phyloP scores from a whole-genome alignment of 371 early-diverging fungal species.

The Globomyces sp. region DNA sequence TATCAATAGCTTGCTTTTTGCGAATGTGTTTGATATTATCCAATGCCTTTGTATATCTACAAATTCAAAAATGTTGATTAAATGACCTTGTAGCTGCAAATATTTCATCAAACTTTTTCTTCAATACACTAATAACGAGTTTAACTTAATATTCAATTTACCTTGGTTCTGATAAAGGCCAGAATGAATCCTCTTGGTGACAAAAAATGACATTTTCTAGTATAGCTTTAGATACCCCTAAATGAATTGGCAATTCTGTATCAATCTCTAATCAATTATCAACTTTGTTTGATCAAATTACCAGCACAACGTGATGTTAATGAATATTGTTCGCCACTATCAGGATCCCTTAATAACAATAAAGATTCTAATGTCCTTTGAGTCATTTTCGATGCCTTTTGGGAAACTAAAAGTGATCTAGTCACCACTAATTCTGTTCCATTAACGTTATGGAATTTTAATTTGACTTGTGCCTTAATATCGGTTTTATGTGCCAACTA shows the following conservation, averaged over 20 bases:
- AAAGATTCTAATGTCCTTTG: slow-evolving; percentile 89
- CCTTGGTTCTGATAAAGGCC: slow-evolving; percentile 94
- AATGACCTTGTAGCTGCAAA: slow-evolving; percentile 79
- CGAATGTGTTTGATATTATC: slow-evolving; percentile 75
- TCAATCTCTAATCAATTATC: slow-evolving; percentile 60
- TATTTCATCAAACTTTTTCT: slow-evolving; percentile 99
- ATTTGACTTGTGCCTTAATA: slow-evolving; percentile 92
- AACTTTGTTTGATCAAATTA: no score
- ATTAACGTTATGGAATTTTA: slow-evolving; percentile 81
- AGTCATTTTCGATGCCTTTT: slow-evolving; percentile 59
- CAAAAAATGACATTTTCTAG: slow-evolving; percentile 99
- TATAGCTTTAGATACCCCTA: slow-evolving; percentile 91
- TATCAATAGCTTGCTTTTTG: slow-evolving; percentile 68
- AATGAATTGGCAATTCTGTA: slow-evolving; percentile 74
- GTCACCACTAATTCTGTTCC: slow-evolving; percentile 74
- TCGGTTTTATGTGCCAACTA: slow-evolving; percentile 82
- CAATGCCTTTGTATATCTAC: slow-evolving; percentile 84
- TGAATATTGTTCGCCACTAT: slow-evolving; percentile 44
- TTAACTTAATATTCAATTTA: no score
- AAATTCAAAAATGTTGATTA: no score
- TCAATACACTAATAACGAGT: slow-evolving; percentile 53
- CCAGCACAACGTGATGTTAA: slow-evolving; percentile 67
- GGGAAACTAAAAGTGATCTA: slow-evolving; percentile 77
- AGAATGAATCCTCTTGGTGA: slow-evolving; percentile 99
- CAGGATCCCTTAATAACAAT: slow-evolving; percentile 60